Conservation (phyloP, 139 green algal species). For the Tetraselmis striata region DNA sequence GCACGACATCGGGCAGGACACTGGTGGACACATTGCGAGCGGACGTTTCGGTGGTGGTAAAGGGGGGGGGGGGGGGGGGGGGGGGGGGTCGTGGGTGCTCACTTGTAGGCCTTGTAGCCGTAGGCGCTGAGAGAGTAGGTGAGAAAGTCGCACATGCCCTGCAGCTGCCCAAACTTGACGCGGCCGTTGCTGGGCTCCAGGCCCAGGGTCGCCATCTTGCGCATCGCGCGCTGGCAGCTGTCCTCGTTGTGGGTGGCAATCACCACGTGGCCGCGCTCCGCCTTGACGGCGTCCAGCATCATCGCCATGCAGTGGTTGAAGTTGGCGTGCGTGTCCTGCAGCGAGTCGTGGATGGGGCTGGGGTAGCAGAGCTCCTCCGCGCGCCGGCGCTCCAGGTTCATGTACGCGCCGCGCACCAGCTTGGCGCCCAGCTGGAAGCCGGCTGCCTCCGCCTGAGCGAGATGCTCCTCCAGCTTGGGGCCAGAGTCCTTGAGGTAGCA, state of each 20-base stretch:
- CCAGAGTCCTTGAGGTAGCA: slow-evolving; percentile 69
- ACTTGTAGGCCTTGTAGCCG: slow-evolving; percentile 31
- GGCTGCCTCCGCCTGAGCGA: slow-evolving; percentile 43
- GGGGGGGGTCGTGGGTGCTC: no score
- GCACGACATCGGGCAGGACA: no score
- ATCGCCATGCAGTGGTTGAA: slow-evolving; percentile 49
- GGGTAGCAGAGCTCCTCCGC: slow-evolving; percentile 45
- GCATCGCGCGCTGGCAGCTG: slow-evolving; percentile 54
- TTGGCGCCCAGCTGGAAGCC: slow-evolving; percentile 56
- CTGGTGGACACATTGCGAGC: no score
- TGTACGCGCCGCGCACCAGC: slow-evolving; percentile 71
- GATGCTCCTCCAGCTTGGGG: slow-evolving; percentile 49
- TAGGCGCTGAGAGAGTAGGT: slow-evolving; percentile 54
- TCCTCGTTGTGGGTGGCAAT: slow-evolving; percentile 34
- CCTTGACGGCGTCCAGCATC: slow-evolving; percentile 29
- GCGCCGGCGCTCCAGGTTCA: slow-evolving; percentile 60
- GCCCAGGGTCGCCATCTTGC: slow-evolving; percentile 44
- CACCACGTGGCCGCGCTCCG: slow-evolving; percentile 53
- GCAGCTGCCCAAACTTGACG: slow-evolving; percentile 85
- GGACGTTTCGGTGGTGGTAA: no score
- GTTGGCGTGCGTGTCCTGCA: slow-evolving; percentile 61
- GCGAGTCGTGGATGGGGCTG: slow-evolving; percentile 62
- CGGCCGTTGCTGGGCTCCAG: slow-evolving; percentile 35
- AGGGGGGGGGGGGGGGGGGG: no score
- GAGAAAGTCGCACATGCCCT: slow-evolving; percentile 88